Conservation (phyloP, 1,284 basidiomycete genomes). For the Marasmius oreades region DNA sequence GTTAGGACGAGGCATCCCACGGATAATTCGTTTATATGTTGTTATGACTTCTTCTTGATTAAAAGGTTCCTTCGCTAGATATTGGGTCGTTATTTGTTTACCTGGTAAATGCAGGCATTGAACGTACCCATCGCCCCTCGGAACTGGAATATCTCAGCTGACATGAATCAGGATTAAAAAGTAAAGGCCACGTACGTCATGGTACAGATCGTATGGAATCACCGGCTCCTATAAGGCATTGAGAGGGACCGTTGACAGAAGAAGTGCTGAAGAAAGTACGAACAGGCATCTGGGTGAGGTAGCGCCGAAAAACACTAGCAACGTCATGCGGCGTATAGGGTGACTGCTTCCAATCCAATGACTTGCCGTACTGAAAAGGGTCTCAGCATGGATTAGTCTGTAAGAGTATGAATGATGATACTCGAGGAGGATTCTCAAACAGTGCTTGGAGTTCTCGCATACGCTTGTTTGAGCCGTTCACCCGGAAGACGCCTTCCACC, state of each 20-base stretch:
- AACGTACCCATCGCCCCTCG: constrained; percentile 72
- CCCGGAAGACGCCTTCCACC: constrained; percentile 93
- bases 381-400: background rate
- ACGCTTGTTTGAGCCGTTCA: constrained; percentile 89
- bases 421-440: constrained; percentile 87
- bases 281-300: constrained; percentile 95
- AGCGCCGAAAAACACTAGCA: constrained; percentile 93
- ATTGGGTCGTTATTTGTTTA: constrained; percentile 1
- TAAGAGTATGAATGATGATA: constrained; percentile 36
- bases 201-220: constrained; percentile 86
- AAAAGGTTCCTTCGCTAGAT: constrained; percentile 59
- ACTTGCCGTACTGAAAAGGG: constrained; percentile 80
- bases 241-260: constrained; percentile 12
- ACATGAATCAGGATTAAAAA: constrained; percentile 15
- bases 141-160: constrained; percentile 49
- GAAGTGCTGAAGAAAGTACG: constrained; percentile 30
- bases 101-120: background rate
- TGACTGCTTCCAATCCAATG: constrained; percentile 85
- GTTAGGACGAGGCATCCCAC: constrained; percentile 81
- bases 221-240: constrained; percentile 71
- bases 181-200: constrained; percentile 57
- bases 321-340: constrained; percentile 93
- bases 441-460: constrained; percentile 93
- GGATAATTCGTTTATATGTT: constrained; percentile 84
- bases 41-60: constrained; percentile 68